Percentiles rank a stretch among this genome's conserved stretches.
Conservation (phyloP, 441 rosid genomes). For the Erodium moschatum region DNA sequence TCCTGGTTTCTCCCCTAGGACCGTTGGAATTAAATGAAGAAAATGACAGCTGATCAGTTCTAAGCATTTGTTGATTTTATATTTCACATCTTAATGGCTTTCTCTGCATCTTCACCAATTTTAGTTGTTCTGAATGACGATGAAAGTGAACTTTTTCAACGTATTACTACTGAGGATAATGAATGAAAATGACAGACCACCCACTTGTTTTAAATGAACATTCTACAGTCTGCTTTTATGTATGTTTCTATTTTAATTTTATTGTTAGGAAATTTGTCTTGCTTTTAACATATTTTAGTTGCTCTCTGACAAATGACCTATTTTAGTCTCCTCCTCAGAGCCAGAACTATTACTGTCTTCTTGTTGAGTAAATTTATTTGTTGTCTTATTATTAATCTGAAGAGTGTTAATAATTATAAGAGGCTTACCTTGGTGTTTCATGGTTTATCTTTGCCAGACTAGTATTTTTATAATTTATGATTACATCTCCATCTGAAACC, state of each 20-base stretch:
- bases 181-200: constrained; percentile 30
- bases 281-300: background rate
- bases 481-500: too few species aligned
- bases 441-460: too few species aligned
- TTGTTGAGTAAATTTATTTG: too few species aligned
- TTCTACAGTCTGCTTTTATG: background rate
- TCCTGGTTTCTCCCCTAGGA: background rate
- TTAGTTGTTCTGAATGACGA: too few species aligned
- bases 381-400: too few species aligned
- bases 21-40: background rate
- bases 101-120: background rate
- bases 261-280: background rate
- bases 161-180: background rate
- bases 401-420: too few species aligned
- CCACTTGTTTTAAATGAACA: constrained; percentile 10
- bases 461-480: too few species aligned
- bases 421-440: too few species aligned
- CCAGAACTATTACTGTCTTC: too few species aligned
- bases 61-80: background rate
- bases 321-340: background rate
- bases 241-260: too few species aligned
- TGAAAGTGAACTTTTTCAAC: background rate
- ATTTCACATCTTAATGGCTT: background rate
- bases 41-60: background rate
- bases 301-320: background rate